Evolutionary conservation across 805 yeast species (phyloP), one percentile per base, ranked within the genome.

Genomic region (Tetrapisispora namnaoensis): DNA sequence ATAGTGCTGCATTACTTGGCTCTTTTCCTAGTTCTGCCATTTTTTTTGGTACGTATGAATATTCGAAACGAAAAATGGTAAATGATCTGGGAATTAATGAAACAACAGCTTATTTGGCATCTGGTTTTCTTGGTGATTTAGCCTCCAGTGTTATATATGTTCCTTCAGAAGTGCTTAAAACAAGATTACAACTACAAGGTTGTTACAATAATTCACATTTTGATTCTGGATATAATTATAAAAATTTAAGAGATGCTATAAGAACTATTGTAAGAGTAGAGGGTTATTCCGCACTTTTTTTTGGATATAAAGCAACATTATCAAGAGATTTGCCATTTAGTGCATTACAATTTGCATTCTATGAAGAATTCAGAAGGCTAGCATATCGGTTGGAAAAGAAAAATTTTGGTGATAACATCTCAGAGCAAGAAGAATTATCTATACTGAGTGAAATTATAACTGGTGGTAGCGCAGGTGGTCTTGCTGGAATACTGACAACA

Each of bases 401-500:
- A 32, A 11, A 20, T 18, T 30, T 30, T 17, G 20, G 30, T 32
- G 56, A 55, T 47, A 53, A 59, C n/a, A 54, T 71, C 47, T 43
- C 9, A 2, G 54, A 34, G 59, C 52, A n/a, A 8, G 64, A 69
- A 18, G 80, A 78, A 42, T 65, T 86, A 47, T 76, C 83, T 1
- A 66, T 83, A 8, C 47, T 72, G 5, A 65, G 76, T 38, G 99
- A 93, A 66, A 70, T 93, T 27, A 52, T 76, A 14, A 89, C 96
- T 0, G 99, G 99, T 48, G 98, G 96, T 0, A 81, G 87, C 0
- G 98, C 99, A 2, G 97, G 97, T 55, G 96, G 96, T 0, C 68
- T 89, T 27, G 95, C 96, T 0, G 97, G 97, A 1, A 74, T 79
- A 1, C 60, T 90, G 20, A 90, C 97, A 0, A 90, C 97, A 0